Conservation (phyloP, 345 rosid species). For the Hibiscus tridactylites region DNA sequence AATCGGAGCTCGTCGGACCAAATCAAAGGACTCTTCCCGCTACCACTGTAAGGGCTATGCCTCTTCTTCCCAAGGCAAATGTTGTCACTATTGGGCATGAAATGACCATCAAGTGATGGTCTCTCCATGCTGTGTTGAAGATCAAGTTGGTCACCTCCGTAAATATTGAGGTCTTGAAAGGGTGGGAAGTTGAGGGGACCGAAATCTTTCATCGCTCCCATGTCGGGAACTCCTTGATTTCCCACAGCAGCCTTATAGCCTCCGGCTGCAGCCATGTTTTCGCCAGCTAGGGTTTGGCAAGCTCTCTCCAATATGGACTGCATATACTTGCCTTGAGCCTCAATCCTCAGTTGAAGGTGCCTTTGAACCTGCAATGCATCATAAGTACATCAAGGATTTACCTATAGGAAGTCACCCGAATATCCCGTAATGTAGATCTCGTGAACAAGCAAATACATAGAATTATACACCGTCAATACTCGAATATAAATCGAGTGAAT, state of each 20-base stretch:
- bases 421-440: no score
- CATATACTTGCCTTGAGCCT: slow-evolving; percentile 99
- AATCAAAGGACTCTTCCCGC: slow-evolving; percentile 59
- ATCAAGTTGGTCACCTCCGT: slow-evolving; percentile 49
- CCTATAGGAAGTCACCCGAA: no score
- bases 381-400: not conserved
- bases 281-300: slow-evolving; percentile 81
- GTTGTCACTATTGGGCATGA: slow-evolving; percentile 32
- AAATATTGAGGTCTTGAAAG: slow-evolving; percentile 91
- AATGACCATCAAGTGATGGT: slow-evolving; percentile 33
- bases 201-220: slow-evolving; percentile 30
- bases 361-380: slow-evolving; percentile 64
- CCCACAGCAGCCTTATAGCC: slow-evolving; percentile 35
- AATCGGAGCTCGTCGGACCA: slow-evolving; percentile 77
- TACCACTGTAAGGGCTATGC: slow-evolving; percentile 44
- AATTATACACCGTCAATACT: not conserved
- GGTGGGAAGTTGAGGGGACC: slow-evolving; percentile 61
- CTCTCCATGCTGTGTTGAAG: slow-evolving; percentile 61
- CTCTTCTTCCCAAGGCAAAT: slow-evolving; percentile 65
- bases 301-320: slow-evolving; percentile 93
- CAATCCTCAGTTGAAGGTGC: slow-evolving; percentile 93
- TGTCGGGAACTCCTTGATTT: slow-evolving; percentile 24
- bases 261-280: slow-evolving; percentile 40
- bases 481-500: not conserved
- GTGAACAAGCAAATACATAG: not conserved